phyloP scores from a whole-genome alignment of 2,329 filamentous ascomycete genomes.

The Aspergillus glaucus region DNA sequence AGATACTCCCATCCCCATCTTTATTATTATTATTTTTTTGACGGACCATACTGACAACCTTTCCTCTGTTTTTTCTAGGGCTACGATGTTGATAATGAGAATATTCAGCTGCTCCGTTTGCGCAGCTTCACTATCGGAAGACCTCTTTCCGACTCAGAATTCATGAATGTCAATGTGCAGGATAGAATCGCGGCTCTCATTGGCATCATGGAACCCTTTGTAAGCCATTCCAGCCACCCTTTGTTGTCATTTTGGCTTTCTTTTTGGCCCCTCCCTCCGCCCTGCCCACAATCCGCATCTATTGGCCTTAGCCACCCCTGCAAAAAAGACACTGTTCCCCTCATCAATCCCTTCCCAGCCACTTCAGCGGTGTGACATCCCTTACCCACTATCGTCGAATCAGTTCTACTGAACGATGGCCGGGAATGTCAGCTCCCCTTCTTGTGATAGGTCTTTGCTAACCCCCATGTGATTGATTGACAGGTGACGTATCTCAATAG shows the following conservation, averaged over 20 bases:
- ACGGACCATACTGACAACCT: conserved; percentile 13
- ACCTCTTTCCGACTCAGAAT: conserved; percentile 59
- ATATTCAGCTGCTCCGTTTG: conserved; percentile 75
- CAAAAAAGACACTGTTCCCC: conserved; percentile 11
- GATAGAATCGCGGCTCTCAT: conserved; percentile 61
- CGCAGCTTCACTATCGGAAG: conserved; percentile 69
- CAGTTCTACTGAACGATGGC: conserved; percentile 4
- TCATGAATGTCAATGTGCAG: conserved; percentile 58
- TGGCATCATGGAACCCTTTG: conserved; percentile 67
- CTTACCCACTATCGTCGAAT: conserved; percentile 9
- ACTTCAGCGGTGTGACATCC: conserved; percentile 15
- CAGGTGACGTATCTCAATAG: conserved; percentile 67
- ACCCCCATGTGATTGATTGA: conserved; percentile 19
- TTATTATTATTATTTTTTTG: not conserved
- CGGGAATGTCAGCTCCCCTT: conserved; percentile 1
- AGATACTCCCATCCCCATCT: not conserved
- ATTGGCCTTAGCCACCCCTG: conserved; percentile 16
- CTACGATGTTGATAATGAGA: conserved; percentile 65
- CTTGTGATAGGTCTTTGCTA: conserved; percentile 11
- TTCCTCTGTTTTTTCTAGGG: conserved; percentile 48
- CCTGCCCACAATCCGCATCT: conserved; percentile 16
- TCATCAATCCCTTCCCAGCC: conserved; percentile 12
- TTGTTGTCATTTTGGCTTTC: conserved; percentile 15
- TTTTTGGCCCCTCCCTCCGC: conserved; percentile 14
- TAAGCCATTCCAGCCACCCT: conserved; percentile 47